These are phyloP conservation scores for Hyaloscypha finlandica DNA, from an alignment of 495 filamentous ascomycete genomes.

Conservation along the genomic window DNA sequence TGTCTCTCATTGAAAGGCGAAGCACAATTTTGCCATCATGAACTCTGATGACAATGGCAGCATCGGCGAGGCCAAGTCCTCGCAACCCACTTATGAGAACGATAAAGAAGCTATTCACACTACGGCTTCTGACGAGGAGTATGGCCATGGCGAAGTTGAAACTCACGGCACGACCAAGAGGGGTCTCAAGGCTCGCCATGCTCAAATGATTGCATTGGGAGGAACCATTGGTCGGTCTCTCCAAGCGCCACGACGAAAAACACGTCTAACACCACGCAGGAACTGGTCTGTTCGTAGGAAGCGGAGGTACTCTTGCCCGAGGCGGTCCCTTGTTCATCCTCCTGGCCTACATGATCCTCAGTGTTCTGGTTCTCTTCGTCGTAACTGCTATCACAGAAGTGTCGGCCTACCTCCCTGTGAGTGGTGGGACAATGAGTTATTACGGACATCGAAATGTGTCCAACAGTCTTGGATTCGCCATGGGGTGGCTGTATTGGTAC, in stretches of 20 bases:
- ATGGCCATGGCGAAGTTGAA: constrained; percentile 15
- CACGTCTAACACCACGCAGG: constrained; percentile 26
- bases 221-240: constrained; percentile 57
- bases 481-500: constrained; percentile 38
- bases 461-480: constrained; percentile 48
- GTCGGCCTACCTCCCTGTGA: constrained; percentile 42
- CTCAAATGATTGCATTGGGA: constrained; percentile 82
- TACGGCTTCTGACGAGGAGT: constrained; percentile 11
- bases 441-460: constrained; percentile 52
- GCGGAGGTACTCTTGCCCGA: constrained; percentile 56
- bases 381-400: constrained; percentile 40
- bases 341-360: constrained; percentile 53
- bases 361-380: constrained; percentile 46
- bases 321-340: constrained; percentile 66
- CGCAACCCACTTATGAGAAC: constrained; percentile 33
- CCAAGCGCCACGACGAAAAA: not conserved
- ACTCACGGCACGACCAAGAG: constrained; percentile 40
- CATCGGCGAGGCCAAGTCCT: constrained; percentile 10
- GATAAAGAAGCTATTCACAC: constrained; percentile 28
- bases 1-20: too few relatives aligned
- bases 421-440: constrained; percentile 40
- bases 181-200: constrained; percentile 64
- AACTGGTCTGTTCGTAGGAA: constrained; percentile 66
- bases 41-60: constrained; percentile 4
- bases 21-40: not conserved